Evolutionary conservation across 768 basidiomycete genomes (phyloP), one percentile per base, ranked within the genome.

Genomic region (Tulasnella calospora): DNA sequence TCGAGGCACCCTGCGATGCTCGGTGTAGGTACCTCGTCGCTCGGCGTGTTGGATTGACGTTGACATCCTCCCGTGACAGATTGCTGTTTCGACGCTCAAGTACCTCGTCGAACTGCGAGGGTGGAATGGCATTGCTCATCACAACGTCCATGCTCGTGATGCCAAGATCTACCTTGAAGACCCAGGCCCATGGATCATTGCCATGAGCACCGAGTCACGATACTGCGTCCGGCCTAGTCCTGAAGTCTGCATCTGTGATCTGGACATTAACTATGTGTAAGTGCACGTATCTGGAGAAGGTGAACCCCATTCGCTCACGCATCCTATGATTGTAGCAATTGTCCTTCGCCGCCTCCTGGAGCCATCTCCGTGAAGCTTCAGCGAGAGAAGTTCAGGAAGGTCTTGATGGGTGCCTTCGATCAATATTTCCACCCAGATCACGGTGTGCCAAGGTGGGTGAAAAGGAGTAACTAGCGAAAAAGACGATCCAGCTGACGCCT

Each of bases 131-230:
- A 91, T 97, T 74, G 92, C 93, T 21, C 87, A 96, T 61, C 86
- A 91, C 46, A 88, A 94, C 1, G 92, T 95, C 44, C 94, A 96
- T 83, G 90, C 92, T 44, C 91, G 96, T 69, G 97, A 98, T 80
- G 92, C 94, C 36, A 94, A 92, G 83, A 94, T 99, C 74, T 94
- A 95, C 81, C 92, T 96, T 80, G 96, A 98, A 81, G 96, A 99
- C 83, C 95, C 96, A 61, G 96, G 96, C 44, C 97, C 97, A 79
- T 99, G 95, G 91, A 95, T 99, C 81, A 89, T 98, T 84, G 96
- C 94, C 46, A 87, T 97, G 51, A 90, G 94, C 15, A 94, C 93
- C 1, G 92, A 96, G 82, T 92, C 93, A 10, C 88, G 94, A 79
- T 92, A 94, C 83, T 89, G 92, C 80, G 86, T 94, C 27, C 87